These are phyloP conservation scores for Vaccinium macrocarpon DNA, from an alignment of 148 eudicot genomes.

Conservation along the genomic window DNA sequence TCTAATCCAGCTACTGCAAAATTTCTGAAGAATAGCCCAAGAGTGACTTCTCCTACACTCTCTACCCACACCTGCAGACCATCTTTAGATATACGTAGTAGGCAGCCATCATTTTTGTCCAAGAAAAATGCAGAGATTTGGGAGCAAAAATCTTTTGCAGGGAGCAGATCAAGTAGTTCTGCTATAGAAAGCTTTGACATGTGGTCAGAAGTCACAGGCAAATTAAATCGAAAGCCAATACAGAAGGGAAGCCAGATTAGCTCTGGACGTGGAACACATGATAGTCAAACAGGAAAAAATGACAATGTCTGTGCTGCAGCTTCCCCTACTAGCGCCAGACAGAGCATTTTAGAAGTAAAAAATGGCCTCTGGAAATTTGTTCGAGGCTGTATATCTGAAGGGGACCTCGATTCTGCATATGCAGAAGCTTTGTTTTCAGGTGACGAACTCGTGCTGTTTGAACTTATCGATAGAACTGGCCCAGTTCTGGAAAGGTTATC, in stretches of 20 bases:
- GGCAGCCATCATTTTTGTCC: slow-evolving; percentile 35
- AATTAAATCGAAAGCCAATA: slow-evolving; percentile 37
- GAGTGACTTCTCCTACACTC: slow-evolving; percentile 54
- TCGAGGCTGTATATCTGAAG: slow-evolving; percentile 48
- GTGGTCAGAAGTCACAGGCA: slow-evolving; percentile 37
- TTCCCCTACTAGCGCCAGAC: slow-evolving; percentile 29
- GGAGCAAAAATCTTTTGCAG: slow-evolving; percentile 40
- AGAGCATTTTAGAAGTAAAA: slow-evolving; percentile 29
- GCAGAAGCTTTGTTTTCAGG: slow-evolving; percentile 64
- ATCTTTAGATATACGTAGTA: slow-evolving; percentile 44
- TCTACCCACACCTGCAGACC: slow-evolving; percentile 66
- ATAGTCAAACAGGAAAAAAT: slow-evolving; percentile 34
- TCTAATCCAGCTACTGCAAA: slow-evolving; percentile 36
- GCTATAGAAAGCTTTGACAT: slow-evolving; percentile 28
- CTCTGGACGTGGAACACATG: slow-evolving; percentile 27
- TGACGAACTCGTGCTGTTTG: slow-evolving; percentile 57
- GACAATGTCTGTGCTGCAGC: slow-evolving; percentile 24
- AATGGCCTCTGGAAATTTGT: slow-evolving; percentile 50
- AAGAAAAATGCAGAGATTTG: slow-evolving; percentile 32
- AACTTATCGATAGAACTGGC: slow-evolving; percentile 77
- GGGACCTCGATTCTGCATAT: slow-evolving; percentile 78
- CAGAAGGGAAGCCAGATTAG: slow-evolving; percentile 31
- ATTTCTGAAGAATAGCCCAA: slow-evolving; percentile 42
- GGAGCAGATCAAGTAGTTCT: slow-evolving; percentile 40
- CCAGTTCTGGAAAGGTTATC: slow-evolving; percentile 76